A percentile compares a stretch with the other conserved stretches of the same genome.
These are phyloP conservation scores for Backusella australiensis DNA, from an alignment of 192 early-diverging fungal species.

Conservation along the genomic window DNA sequence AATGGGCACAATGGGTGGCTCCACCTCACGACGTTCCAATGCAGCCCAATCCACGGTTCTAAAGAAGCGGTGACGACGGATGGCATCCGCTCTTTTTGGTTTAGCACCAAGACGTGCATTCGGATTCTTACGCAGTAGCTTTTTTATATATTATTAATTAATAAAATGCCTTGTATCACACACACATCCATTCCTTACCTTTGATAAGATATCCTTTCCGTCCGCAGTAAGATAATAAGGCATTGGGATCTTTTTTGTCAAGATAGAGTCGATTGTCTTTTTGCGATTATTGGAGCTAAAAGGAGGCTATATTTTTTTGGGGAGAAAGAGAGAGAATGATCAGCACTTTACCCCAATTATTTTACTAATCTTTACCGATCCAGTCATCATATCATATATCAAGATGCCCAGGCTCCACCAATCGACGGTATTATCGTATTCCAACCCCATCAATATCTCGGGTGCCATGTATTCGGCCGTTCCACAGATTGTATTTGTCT, in stretches of 20 bases:
- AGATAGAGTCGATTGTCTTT: slow-evolving; percentile 81
- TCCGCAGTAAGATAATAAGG: slow-evolving; percentile 78
- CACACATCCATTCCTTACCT: slow-evolving; percentile 35
- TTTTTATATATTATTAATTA: slow-evolving; percentile 40
- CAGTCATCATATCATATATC: slow-evolving; percentile 89
- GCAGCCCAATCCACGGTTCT: slow-evolving; percentile 66
- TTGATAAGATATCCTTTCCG: slow-evolving; percentile 74
- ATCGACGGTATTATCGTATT: slow-evolving; percentile 77
- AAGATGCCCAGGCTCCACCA: slow-evolving; percentile 91
- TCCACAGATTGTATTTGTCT: slow-evolving; percentile 66
- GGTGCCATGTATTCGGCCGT: slow-evolving; percentile 79
- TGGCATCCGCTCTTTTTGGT: slow-evolving; percentile 42
- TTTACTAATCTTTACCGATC: slow-evolving; percentile 62
- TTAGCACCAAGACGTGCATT: slow-evolving; percentile 47
- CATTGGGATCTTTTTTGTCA: slow-evolving; percentile 74
- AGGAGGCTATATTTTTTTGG: slow-evolving; percentile 43
- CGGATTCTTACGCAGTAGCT: slow-evolving; percentile 52
- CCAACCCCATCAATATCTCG: slow-evolving; percentile 53
- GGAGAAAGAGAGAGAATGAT: neutral
- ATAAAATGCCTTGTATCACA: neutral
- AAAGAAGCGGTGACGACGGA: slow-evolving; percentile 68
- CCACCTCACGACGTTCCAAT: slow-evolving; percentile 49
- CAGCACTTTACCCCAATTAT: slow-evolving; percentile 20
- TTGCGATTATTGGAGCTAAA: slow-evolving; percentile 79
- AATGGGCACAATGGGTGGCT: slow-evolving; percentile 66